A percentile compares a stretch with the other conserved stretches of the same genome.
Conservation (phyloP, 2,329 filamentous ascomycete genomes). For the Lachnellula suecica region DNA sequence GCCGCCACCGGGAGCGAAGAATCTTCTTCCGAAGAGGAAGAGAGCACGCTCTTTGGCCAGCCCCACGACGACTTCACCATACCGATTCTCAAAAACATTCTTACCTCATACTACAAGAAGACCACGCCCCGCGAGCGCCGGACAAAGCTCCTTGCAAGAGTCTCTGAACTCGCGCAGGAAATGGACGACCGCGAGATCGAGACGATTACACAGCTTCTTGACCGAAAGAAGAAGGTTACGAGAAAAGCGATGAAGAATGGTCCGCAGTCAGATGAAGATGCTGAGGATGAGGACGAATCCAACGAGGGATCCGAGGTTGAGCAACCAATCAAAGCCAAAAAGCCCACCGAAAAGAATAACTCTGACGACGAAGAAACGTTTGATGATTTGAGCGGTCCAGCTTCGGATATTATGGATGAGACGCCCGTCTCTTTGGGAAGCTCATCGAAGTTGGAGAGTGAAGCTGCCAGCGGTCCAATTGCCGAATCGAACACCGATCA, state of each 20-base stretch:
- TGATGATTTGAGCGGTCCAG: no score
- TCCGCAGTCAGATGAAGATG: background rate
- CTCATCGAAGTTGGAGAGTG: no score
- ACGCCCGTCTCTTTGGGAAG: no score
- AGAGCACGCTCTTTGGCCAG: background rate
- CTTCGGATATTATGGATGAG: no score
- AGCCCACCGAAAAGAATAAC: background rate
- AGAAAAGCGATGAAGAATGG: background rate
- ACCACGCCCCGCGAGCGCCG: background rate
- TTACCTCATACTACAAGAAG: background rate
- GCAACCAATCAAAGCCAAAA: background rate
- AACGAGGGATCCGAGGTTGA: background rate
- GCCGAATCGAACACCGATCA: no score
- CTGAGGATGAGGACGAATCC: background rate
- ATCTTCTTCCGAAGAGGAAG: background rate
- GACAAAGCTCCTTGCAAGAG: background rate
- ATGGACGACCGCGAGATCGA: background rate
- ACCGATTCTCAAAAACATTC: background rate
- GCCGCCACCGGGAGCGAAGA: background rate
- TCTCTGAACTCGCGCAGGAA: background rate
- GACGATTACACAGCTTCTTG: background rate
- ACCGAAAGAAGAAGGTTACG: background rate
- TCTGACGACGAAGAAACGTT: background rate
- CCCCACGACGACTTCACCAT: background rate
- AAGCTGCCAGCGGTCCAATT: no score